Evolutionary conservation across 768 basidiomycete genomes (phyloP).

Genomic region (Tulasnella sp.): DNA sequence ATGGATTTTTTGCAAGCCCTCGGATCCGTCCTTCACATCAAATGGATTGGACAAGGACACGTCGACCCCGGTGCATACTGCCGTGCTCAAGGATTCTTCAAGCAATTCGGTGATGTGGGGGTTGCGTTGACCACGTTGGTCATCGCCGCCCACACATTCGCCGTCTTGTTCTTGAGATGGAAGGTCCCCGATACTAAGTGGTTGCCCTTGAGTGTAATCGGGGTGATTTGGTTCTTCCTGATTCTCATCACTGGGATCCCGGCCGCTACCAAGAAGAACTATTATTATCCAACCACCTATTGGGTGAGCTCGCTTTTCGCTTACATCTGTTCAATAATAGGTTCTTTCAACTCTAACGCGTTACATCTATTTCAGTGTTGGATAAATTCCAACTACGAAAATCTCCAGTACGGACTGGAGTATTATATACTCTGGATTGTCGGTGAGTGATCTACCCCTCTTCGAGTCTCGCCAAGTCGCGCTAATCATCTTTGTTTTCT

Average conservation of each 20-base stretch:
- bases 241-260: constrained; percentile 26
- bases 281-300: background rate
- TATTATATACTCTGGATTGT: constrained; percentile 50
- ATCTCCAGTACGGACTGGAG: constrained; percentile 41
- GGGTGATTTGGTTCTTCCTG: constrained; percentile 36
- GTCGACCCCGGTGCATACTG: constrained; percentile 32
- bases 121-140: constrained; percentile 34
- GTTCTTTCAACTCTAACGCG: background rate
- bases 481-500: background rate
- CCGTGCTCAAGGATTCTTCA: constrained; percentile 36
- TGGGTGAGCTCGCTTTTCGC: background rate
- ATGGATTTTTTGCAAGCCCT: constrained; percentile 30
- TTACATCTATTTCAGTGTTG: constrained; percentile 48
- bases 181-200: constrained; percentile 28
- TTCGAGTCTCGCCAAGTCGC: too few species aligned
- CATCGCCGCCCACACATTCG: constrained; percentile 39
- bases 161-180: constrained; percentile 34
- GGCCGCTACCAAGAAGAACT: background rate
- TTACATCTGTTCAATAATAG: too few species aligned
- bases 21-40: constrained; percentile 35
- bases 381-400: constrained; percentile 34
- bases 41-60: constrained; percentile 31
- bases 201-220: constrained; percentile 32
- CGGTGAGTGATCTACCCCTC: background rate
- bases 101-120: constrained; percentile 38